These are phyloP conservation scores for Magnusiomyces tetraspermus DNA, from an alignment of 1,139 yeast genomes.

Conservation along the genomic window DNA sequence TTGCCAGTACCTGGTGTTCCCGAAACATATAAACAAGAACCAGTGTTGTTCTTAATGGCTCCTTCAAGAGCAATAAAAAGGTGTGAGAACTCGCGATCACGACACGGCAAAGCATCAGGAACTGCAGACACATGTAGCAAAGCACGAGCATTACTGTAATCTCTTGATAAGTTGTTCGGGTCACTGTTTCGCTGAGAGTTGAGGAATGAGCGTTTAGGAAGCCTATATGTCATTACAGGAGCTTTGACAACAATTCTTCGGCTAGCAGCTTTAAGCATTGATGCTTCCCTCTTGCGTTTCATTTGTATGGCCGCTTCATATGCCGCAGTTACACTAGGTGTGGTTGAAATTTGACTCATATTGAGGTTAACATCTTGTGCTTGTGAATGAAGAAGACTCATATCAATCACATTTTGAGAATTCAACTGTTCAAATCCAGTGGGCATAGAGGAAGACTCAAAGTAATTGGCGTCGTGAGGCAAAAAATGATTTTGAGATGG, in stretches of 20 bases:
- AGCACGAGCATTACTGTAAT: constrained; percentile 48
- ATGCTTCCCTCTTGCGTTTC: neutral
- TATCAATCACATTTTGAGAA: neutral
- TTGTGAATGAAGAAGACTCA: neutral
- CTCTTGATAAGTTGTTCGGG: constrained; percentile 7
- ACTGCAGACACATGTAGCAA: constrained; percentile 57
- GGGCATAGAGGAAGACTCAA: neutral
- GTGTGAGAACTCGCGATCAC: constrained; percentile 78
- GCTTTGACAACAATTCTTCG: constrained; percentile 1
- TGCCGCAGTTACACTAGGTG: neutral
- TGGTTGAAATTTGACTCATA: neutral
- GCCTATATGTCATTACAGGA: neutral
- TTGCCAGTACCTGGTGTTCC: constrained; percentile 99
- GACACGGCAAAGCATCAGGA: constrained; percentile 65
- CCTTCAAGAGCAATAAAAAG: constrained; percentile 63
- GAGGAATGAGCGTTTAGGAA: neutral
- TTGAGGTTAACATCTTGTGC: neutral
- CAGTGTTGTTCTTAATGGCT: constrained; percentile 63
- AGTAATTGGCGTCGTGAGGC: neutral
- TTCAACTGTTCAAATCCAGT: neutral
- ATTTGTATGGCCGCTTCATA: neutral
- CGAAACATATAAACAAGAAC: constrained; percentile 80
- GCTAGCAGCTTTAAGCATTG: neutral
- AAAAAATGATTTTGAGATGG: neutral
- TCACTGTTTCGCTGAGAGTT: neutral